A percentile compares a stretch with the other conserved stretches of the same genome.
Evolutionary conservation across 2,329 filamentous ascomycete genomes (phyloP).

Genomic region (Eutypella sp.): DNA sequence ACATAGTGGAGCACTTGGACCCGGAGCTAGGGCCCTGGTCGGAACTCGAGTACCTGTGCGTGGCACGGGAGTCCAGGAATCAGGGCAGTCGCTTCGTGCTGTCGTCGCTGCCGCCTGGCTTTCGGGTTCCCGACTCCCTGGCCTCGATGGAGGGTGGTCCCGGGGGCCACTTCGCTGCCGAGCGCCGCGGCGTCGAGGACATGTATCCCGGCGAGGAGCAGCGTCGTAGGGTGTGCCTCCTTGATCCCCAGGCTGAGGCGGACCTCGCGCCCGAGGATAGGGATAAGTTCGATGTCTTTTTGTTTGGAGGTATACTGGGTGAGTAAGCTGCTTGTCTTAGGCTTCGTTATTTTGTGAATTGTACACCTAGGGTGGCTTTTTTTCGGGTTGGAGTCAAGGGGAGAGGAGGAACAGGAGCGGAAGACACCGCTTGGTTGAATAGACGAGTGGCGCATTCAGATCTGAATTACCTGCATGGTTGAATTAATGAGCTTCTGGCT

Average conservation of each 20-base stretch:
- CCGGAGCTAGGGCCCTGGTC: conserved; percentile 93
- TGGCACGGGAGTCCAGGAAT: conserved; percentile 70
- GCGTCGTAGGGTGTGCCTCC: conserved; percentile 75
- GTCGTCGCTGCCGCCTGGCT: conserved; percentile 68
- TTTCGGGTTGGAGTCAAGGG: neutral
- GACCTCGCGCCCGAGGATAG: conserved; percentile 83
- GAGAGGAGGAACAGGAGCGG: neutral
- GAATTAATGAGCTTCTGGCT: neutral
- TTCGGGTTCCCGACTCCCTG: conserved; percentile 59
- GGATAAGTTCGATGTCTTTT: conserved; percentile 77
- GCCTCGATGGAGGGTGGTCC: too few species aligned
- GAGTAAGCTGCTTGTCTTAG: conserved; percentile 23
- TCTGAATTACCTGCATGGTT: neutral
- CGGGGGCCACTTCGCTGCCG: conserved; percentile 66
- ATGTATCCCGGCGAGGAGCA: conserved; percentile 60
- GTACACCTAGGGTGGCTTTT: conserved; percentile 7
- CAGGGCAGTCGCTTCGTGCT: conserved; percentile 64
- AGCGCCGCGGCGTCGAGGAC: conserved; percentile 74
- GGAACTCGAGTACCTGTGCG: conserved; percentile 82
- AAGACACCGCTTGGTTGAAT: neutral
- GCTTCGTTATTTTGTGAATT: conserved; percentile 4
- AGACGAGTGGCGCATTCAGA: neutral
- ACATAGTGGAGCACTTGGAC: conserved; percentile 95
- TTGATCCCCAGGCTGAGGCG: conserved; percentile 78
- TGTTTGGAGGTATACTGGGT: conserved; percentile 96